Base-by-base conservation (phyloP, 441 rosid species). In the Manihot esculenta region DNA sequence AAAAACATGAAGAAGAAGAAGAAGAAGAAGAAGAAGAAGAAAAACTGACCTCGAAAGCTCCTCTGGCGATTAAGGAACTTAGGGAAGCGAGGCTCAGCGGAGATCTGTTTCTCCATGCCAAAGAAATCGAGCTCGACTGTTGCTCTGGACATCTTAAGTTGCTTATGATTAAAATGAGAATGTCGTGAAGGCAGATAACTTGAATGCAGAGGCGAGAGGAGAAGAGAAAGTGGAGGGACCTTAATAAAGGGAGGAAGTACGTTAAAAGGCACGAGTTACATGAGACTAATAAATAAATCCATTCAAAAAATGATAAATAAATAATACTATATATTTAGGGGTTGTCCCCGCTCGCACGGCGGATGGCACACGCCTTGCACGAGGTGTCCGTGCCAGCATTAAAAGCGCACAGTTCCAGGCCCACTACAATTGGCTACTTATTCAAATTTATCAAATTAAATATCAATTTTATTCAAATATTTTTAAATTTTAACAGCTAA, bases 121-220 rank as follows among this genome's bases (percentile, higher is more conserved):
- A 92, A 87, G 83, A 94, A 90, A 74, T 94, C 97, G 33, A 89
- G 95, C 78, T 90, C 99, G 1, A 83, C 75, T 15, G 84, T 79
- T 27, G 84, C 85, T 72, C 80, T 80, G 1, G 91, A 72, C 95
- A 91, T 93, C 24, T 68, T 30, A 8, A 51, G 5, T 11, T 0
- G 1, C 7, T n/a, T 0, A 35, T 15, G 6, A 12, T 14, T 51
- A 11, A 20, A 13, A 35, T 18, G n/a, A 71, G 26, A 58, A 44
- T 11, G 20, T 73, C 38, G 3, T 5, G 61, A 0, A 20, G 33
- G 24, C 5, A 14, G 15, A n/a, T 3, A 35, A 68, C 30, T 33
- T 54, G 27, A 78, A 72, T 33, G 72, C 49, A 1, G 62, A 56
- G 33, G 75, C 72, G 60, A 17, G 74, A 81, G 77, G 70, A 51